Evolutionary conservation across 2,329 filamentous ascomycete genomes (phyloP).

Genomic region (Aspergillus pseudoterreus): DNA sequence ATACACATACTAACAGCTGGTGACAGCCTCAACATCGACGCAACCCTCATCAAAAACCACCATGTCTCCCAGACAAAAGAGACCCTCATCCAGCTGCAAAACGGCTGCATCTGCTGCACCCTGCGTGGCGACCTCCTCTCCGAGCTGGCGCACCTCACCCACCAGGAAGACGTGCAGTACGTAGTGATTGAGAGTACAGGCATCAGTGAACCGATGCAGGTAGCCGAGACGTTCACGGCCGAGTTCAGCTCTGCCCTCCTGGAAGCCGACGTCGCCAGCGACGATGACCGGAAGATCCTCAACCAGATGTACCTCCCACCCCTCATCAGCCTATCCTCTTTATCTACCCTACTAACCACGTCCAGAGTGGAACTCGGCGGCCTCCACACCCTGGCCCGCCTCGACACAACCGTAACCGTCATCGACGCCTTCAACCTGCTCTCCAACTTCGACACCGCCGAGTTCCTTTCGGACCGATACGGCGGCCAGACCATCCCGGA

Average conservation of each 20-base stretch:
- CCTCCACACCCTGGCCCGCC: constrained; percentile 60
- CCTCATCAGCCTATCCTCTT: too few species aligned
- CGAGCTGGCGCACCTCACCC: constrained; percentile 63
- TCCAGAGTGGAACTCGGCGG: constrained; percentile 58
- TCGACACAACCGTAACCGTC: constrained; percentile 70
- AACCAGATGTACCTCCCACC: constrained; percentile 41
- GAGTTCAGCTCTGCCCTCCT: constrained; percentile 50
- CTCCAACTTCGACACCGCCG: constrained; percentile 66
- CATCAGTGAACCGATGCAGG: constrained; percentile 70
- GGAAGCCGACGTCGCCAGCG: constrained; percentile 45
- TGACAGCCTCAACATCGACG: constrained; percentile 61
- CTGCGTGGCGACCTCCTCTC: constrained; percentile 67
- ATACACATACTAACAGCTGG: background rate
- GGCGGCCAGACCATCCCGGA: constrained; percentile 60
- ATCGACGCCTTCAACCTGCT: constrained; percentile 71
- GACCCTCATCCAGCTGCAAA: constrained; percentile 65
- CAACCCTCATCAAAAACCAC: constrained; percentile 57
- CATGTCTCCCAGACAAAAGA: constrained; percentile 58
- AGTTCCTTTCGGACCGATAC: constrained; percentile 63
- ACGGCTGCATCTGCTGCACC: constrained; percentile 74
- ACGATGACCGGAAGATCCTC: constrained; percentile 44
- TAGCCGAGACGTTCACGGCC: constrained; percentile 68
- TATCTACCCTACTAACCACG: too few species aligned
- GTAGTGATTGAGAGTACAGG: constrained; percentile 69
- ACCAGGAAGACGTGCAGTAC: constrained; percentile 64